Evolutionary conservation across 1,284 basidiomycete genomes (phyloP).

Genomic region (Vanrija sp.): DNA sequence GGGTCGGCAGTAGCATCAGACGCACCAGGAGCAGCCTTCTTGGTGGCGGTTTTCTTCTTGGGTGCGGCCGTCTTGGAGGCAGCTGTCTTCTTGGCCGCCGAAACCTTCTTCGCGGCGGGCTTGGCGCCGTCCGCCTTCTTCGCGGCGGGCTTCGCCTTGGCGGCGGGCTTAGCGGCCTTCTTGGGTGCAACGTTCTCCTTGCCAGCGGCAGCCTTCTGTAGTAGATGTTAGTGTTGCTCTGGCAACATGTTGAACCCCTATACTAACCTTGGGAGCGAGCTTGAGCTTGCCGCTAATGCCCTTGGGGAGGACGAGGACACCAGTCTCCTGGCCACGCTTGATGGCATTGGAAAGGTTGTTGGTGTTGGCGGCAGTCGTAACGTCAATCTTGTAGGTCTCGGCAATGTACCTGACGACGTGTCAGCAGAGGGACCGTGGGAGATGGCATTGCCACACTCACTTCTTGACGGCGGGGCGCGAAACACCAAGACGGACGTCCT

Average conservation of each 20-base stretch:
- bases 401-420: slow-evolving; percentile 60
- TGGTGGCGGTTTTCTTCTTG: slow-evolving; percentile 37
- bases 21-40: slow-evolving; percentile 29
- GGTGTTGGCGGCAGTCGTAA: slow-evolving; percentile 66
- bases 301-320: slow-evolving; percentile 78
- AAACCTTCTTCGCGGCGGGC: slow-evolving; percentile 22
- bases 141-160: slow-evolving; percentile 11
- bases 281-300: slow-evolving; percentile 78
- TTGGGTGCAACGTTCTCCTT: background rate
- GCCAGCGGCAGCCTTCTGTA: slow-evolving; percentile 1
- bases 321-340: slow-evolving; percentile 70
- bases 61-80: slow-evolving; percentile 33
- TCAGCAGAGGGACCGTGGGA: slow-evolving; percentile 13
- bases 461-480: slow-evolving; percentile 92
- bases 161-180: background rate
- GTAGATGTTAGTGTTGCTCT: background rate
- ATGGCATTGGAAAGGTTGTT: slow-evolving; percentile 80
- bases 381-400: slow-evolving; percentile 71
- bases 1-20: slow-evolving; percentile 15
- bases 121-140: slow-evolving; percentile 53
- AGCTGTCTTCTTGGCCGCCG: slow-evolving; percentile 58
- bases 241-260: background rate
- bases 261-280: slow-evolving; percentile 57
- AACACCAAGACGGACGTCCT: slow-evolving; percentile 77
- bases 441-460: slow-evolving; percentile 52